Percentiles rank a stretch among this genome's conserved stretches.
Evolutionary conservation across 164 flowering plant genomes (phyloP).

Genomic region (Berberis vulgaris): DNA sequence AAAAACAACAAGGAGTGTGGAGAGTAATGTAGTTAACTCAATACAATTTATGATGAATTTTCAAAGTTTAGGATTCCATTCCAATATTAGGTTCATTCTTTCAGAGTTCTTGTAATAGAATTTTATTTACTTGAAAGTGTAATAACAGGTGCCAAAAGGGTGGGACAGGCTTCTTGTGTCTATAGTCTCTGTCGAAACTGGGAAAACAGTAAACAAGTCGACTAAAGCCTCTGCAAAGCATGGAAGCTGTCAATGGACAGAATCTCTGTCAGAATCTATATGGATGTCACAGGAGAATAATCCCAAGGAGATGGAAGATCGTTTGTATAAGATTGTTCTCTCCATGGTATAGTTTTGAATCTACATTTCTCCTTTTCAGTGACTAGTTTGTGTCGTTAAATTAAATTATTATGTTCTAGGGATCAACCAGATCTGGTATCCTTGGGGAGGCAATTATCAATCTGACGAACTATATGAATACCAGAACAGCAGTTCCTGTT

Average conservation of each 20-base stretch:
- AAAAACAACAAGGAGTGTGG: too few relatives aligned
- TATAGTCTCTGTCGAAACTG: slow-evolving; percentile 37
- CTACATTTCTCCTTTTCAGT: background rate
- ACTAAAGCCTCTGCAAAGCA: slow-evolving; percentile 36
- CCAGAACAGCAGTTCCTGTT: slow-evolving; percentile 26
- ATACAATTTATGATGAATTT: too few relatives aligned
- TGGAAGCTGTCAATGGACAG: slow-evolving; percentile 58
- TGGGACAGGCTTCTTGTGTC: slow-evolving; percentile 61
- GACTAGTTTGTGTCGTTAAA: background rate
- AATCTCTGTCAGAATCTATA: slow-evolving; percentile 46
- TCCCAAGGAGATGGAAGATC: slow-evolving; percentile 31
- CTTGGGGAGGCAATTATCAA: slow-evolving; percentile 55
- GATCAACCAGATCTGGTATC: slow-evolving; percentile 45
- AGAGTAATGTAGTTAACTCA: too few relatives aligned
- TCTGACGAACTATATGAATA: slow-evolving; percentile 27
- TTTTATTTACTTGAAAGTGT: background rate
- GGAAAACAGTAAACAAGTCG: slow-evolving; percentile 40
- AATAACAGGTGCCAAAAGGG: slow-evolving; percentile 54
- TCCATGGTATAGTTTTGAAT: slow-evolving; percentile 28
- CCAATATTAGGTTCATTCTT: too few relatives aligned
- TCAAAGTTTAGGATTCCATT: too few relatives aligned
- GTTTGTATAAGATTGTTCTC: slow-evolving; percentile 37
- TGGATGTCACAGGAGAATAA: slow-evolving; percentile 33
- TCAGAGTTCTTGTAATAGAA: background rate
- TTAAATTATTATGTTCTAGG: slow-evolving; percentile 23